Base-by-base conservation (phyloP, 352 stramenopile species). In the Globisporangium sylvaticum region DNA sequence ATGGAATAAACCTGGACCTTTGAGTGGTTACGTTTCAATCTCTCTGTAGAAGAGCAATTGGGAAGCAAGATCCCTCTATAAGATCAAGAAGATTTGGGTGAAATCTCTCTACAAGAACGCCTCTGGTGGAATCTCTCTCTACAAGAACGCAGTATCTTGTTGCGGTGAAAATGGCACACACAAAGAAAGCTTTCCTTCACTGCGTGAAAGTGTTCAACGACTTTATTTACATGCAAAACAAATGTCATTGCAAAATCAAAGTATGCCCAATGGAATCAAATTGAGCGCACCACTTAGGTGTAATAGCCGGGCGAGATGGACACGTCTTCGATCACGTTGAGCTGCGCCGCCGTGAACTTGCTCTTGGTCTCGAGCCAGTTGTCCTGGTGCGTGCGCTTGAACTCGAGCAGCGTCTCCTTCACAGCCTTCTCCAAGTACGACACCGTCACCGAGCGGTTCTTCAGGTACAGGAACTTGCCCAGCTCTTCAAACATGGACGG, bases 381-480 rank as follows among this genome's bases (percentile, higher is more conserved):
- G 73, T 94, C 86, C 66, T 94, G 86, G 59, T 94, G 86, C 18
- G 84, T 90, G 60, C 86, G 84, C 66, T 91, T 91, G 60, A 94
- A 94, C 65, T 94, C 86, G 58, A 92, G 73, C 66, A 94, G 67
- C 48, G 85, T 91, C 64, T 91, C 81, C 71, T 92, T 92, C 32
- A 90, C 86, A 14, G 71, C 74, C 66, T 91, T 91, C 62, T 86
- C 75, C 44, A 94, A 62, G 65, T 82, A 91, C 58, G 84, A 91
- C 18, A 91, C 75, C 1, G 75, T 79, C 10, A 74, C 75, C 9
- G 84, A 84, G 10, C 75, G 73, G 27, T 70, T 68, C 74, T 89
- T 90, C 62, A 91, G 75, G 64, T 91, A 91, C 59, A 92, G 53
- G 58, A 87, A 91, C 25, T 69, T 71, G 8, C 84, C 82, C 60